Conservation (phyloP, 192 early-diverging fungal genomes). For the Coemansia pectinata region DNA sequence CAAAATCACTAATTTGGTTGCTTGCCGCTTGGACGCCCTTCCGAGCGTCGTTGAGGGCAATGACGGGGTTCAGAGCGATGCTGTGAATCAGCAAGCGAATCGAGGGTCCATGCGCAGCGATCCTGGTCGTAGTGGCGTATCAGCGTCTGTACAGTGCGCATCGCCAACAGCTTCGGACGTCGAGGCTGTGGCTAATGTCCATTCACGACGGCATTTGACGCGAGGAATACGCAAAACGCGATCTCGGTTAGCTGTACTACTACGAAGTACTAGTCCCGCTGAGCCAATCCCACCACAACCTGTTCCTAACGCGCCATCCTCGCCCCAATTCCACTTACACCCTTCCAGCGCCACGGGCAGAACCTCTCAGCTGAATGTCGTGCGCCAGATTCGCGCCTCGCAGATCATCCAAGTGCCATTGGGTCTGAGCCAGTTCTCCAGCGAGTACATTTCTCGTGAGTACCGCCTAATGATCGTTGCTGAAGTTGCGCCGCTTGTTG, state of each 20-base stretch:
- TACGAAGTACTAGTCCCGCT: slow-evolving; percentile 16
- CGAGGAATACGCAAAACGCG: slow-evolving; percentile 34
- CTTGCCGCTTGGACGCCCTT: slow-evolving; percentile 32
- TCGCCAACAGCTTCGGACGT: not conserved
- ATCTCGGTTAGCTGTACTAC: slow-evolving; percentile 32
- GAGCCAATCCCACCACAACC: slow-evolving; percentile 5
- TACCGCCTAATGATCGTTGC: slow-evolving; percentile 51
- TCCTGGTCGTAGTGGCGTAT: not conserved
- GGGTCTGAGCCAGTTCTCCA: slow-evolving; percentile 51
- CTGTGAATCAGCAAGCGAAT: not conserved
- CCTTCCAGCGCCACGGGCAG: not conserved
- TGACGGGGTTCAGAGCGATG: not conserved
- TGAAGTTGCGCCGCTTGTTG: slow-evolving; percentile 36
- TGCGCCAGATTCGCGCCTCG: slow-evolving; percentile 43
- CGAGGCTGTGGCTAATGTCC: not conserved
- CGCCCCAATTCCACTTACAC: not conserved
- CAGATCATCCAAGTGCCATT: slow-evolving; percentile 37
- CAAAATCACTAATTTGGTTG: slow-evolving; percentile 32
- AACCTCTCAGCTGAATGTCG: slow-evolving; percentile 7
- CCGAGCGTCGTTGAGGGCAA: not conserved
- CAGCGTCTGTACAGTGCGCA: not conserved
- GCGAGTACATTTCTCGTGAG: slow-evolving; percentile 50
- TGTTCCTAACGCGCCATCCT: not conserved
- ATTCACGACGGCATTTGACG: slow-evolving; percentile 1
- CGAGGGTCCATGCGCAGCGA: slow-evolving; percentile 13